phyloP scores from a whole-genome alignment of 306 rosid species.

The Canavalia ensiformis region DNA sequence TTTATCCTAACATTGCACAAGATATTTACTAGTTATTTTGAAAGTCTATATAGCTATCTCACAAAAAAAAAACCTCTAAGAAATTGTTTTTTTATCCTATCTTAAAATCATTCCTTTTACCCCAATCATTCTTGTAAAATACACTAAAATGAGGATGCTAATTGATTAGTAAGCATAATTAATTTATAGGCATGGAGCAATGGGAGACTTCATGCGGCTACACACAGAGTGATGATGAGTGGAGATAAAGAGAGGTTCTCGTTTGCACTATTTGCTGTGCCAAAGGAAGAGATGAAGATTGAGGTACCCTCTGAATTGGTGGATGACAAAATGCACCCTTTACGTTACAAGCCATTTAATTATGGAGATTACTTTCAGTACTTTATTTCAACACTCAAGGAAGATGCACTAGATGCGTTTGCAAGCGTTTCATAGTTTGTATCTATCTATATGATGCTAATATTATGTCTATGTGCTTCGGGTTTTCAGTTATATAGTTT shows the following conservation, averaged over 20 bases:
- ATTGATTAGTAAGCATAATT: not conserved
- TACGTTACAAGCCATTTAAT: conserved; percentile 57
- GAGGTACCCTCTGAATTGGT: conserved; percentile 62
- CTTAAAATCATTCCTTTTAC: no score
- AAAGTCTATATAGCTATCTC: no score
- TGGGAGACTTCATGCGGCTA: conserved; percentile 62
- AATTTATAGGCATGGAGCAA: conserved; percentile 72
- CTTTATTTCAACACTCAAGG: conserved; percentile 50
- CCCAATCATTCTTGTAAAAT: no score
- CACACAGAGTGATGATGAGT: conserved; percentile 61
- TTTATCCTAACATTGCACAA: no score
- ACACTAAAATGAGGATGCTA: not conserved
- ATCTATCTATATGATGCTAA: not conserved
- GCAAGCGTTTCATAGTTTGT: conserved; percentile 47
- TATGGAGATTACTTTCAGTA: conserved; percentile 51
- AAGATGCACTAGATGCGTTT: conserved; percentile 60
- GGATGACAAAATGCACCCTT: conserved; percentile 63
- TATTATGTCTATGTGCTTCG: not conserved
- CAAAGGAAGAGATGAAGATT: conserved; percentile 54
- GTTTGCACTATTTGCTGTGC: conserved; percentile 49
- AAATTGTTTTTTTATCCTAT: no score
- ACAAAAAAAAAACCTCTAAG: no score
- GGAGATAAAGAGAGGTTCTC: conserved; percentile 64
- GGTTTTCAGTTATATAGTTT: no score
- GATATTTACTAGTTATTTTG: no score